Evolutionary conservation across 225 moss, liverwort and hornwort genomes (phyloP).

Genomic region (Polytrichum formosum): DNA sequence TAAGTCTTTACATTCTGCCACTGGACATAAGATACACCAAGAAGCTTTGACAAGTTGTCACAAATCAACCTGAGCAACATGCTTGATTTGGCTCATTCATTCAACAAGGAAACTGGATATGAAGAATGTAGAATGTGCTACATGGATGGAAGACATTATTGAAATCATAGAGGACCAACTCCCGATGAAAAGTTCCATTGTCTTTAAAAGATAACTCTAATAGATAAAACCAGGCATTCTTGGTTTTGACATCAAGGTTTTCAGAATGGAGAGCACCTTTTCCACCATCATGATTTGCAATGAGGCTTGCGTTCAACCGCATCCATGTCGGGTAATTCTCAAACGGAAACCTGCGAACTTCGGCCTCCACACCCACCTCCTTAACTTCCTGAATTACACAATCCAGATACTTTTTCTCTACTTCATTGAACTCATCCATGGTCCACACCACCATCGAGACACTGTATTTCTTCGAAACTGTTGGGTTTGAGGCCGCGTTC

Average conservation of each 20-base stretch:
- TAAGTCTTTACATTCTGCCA: too few species aligned
- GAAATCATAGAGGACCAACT: too few species aligned
- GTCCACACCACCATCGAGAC: constrained; percentile 58
- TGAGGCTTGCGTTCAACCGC: constrained; percentile 44
- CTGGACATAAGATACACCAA: too few species aligned
- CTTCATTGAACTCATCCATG: constrained; percentile 47
- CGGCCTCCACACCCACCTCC: constrained; percentile 26
- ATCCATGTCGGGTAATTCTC: constrained; percentile 50
- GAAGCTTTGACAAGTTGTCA: too few species aligned
- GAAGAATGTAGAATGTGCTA: too few species aligned
- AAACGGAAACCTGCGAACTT: constrained; percentile 45
- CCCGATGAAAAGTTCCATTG: neutral
- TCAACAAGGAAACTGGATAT: too few species aligned
- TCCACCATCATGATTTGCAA: constrained; percentile 49
- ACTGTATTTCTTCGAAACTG: constrained; percentile 15
- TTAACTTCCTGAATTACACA: constrained; percentile 41
- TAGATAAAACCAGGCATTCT: neutral
- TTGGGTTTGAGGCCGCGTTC: constrained; percentile 20
- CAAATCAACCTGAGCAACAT: too few species aligned
- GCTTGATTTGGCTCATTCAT: too few species aligned
- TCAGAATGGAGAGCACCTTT: constrained; percentile 27
- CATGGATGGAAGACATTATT: too few species aligned
- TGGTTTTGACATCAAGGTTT: neutral
- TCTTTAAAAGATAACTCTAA: too few species aligned
- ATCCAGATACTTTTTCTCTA: constrained; percentile 22